phyloP scores from a whole-genome alignment of 108 stramenopile genomes.

The Fragilaria radians region DNA sequence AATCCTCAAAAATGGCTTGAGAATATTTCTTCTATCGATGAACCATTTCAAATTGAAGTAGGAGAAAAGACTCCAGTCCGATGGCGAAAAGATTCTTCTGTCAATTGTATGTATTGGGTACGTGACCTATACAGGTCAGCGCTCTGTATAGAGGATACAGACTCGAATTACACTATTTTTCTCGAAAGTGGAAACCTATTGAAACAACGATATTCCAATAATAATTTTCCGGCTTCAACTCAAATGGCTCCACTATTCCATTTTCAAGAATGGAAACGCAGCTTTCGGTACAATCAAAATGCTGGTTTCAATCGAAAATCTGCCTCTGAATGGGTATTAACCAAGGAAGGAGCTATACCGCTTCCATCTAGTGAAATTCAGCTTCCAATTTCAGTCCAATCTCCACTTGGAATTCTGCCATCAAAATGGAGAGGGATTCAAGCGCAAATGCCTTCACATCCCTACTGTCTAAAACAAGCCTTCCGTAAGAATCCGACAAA shows the following conservation, averaged over 20 bases:
- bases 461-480: constrained; percentile 35
- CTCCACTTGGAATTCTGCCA: constrained; percentile 30
- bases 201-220: constrained; percentile 56
- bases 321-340: constrained; percentile 29
- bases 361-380: constrained; percentile 10
- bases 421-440: constrained; percentile 32
- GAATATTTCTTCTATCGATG: constrained; percentile 17
- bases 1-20: constrained; percentile 59
- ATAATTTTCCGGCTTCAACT: constrained; percentile 44
- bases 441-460: constrained; percentile 29
- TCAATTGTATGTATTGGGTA: constrained; percentile 88
- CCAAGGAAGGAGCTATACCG: constrained; percentile 71
- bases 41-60: constrained; percentile 40
- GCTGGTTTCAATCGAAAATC: constrained; percentile 18
- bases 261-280: constrained; percentile 91
- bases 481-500: constrained; percentile 17
- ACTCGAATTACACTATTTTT: constrained; percentile 52
- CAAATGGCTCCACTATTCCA: constrained; percentile 81
- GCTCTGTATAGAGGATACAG: constrained; percentile 51
- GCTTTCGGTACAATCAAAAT: constrained; percentile 56
- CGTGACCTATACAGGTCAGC: constrained; percentile 65
- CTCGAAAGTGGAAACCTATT: constrained; percentile 67
- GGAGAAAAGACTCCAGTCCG: constrained; percentile 37
- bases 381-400: constrained; percentile 10
- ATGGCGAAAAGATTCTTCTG: constrained; percentile 17